Evolutionary conservation across 306 rosid genomes (phyloP), one percentile per base, ranked within the genome.

Genomic region (Prosopis cineraria): DNA sequence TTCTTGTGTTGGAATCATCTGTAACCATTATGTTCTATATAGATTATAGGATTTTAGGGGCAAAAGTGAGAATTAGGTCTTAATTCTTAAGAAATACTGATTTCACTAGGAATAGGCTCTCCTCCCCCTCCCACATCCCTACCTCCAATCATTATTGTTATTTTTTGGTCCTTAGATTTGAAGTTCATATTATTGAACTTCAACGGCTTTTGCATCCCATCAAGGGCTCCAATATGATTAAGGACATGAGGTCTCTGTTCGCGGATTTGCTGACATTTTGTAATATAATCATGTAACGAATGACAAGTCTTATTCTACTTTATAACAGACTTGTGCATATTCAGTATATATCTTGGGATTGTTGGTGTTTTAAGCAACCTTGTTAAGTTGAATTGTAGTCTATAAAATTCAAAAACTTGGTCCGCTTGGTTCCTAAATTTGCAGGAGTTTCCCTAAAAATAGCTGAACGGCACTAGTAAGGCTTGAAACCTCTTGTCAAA

Each of bases 61-160:
- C 64, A 53, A 37, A 43, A 44, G 50, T 68, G 72, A 63, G 68
- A 75, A 79, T 73, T 79, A 85, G 89, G 52, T 72, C 29, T 59
- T 43, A 68, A 69, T 45, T 72, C 29, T 48, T 29, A 53, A 73
- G 66, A 59, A 37, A 83, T 76, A 55, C 73, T 14, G 36, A 43
- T 73, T 60, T 77, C 78, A 50, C 43, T 82, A 86, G 89, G 75
- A 68, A 76, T 77, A 82, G 85, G 82, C 62, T 70, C 52, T 64
- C 44, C 62, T 39, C 66, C 59, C 56, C 65, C 3, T 55, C 60
- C 29, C 60, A 20, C 27, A 8, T 6, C 31, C 62, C 17, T 10
- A 24, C 65, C 62, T 65, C 59, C 74, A 41, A 31, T 60, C 53
- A 25, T 33, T 79, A 60, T 73, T 70, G 75, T 36, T 10, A 34